Evolutionary conservation across 768 basidiomycete genomes (phyloP).

Genomic region (Jaapia argillacea): DNA sequence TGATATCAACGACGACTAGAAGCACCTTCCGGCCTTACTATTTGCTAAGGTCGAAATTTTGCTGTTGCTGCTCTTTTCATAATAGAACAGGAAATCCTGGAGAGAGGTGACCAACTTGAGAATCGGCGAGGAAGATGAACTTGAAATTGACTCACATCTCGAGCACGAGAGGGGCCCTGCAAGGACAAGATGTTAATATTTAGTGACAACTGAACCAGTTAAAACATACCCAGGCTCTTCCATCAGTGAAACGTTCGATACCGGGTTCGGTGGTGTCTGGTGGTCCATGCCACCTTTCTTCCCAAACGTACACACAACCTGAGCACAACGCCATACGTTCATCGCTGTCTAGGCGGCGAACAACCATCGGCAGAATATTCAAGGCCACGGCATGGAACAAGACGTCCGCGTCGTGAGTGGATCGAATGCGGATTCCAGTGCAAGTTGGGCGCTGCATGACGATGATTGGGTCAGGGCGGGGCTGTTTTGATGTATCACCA

Average conservation of each 20-base stretch:
- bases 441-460: conserved; percentile 25
- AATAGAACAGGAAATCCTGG: conserved; percentile 29
- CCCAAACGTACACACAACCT: conserved; percentile 30
- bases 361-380: conserved; percentile 24
- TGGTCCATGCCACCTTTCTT: conserved; percentile 17
- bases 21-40: background rate
- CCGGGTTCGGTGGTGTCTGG: conserved; percentile 17
- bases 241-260: conserved; percentile 28
- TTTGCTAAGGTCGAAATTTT: background rate
- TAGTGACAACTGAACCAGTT: background rate
- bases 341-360: conserved; percentile 27
- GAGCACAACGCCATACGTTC: conserved; percentile 23
- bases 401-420: conserved; percentile 25
- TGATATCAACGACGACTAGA: background rate
- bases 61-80: conserved; percentile 19
- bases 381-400: conserved; percentile 27
- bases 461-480: too few relatives aligned
- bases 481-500: too few relatives aligned
- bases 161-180: conserved; percentile 27
- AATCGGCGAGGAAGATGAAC: background rate
- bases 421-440: conserved; percentile 24
- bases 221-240: conserved; percentile 6
- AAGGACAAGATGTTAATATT: too few relatives aligned
- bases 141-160: conserved; percentile 10
- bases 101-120: background rate